phyloP scores from a whole-genome alignment of 2,329 filamentous ascomycete species.

The Cryphonectria parasitica region DNA sequence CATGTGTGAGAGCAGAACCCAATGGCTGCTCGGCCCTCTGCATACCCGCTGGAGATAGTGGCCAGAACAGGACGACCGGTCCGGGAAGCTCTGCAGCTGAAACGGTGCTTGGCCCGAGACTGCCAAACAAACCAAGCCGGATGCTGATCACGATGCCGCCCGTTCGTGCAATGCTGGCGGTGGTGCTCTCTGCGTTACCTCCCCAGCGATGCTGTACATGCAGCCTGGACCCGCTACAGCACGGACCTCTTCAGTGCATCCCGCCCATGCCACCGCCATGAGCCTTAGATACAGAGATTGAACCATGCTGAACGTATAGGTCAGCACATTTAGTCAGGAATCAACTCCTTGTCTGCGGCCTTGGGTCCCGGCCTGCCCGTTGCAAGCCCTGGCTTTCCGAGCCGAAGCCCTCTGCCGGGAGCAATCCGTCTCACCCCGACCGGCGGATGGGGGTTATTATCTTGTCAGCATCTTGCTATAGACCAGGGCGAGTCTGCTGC shows the following conservation, averaged over 20 bases:
- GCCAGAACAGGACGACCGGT: background rate
- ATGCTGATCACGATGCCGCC: background rate
- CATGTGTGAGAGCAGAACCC: background rate
- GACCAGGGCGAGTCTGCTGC: background rate
- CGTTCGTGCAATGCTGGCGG: background rate
- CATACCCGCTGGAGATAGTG: background rate
- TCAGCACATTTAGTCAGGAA: background rate
- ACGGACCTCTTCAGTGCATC: background rate
- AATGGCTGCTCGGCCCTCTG: background rate
- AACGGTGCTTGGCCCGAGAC: background rate
- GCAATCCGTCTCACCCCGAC: background rate
- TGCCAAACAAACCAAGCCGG: background rate
- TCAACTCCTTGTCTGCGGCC: background rate
- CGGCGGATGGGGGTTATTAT: background rate
- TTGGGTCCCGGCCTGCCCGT: background rate
- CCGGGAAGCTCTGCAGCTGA: conserved; percentile 2
- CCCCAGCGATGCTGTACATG: background rate
- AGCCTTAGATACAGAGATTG: background rate
- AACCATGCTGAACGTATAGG: background rate
- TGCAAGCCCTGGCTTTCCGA: background rate
- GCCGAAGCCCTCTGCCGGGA: background rate
- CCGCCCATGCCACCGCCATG: background rate
- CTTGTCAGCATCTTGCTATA: background rate
- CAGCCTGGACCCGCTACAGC: background rate
- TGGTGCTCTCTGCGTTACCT: background rate